These are phyloP conservation scores for Pseudopyrenochaeta lycopersici DNA, from an alignment of 2,329 filamentous ascomycete species.

Conservation along the genomic window DNA sequence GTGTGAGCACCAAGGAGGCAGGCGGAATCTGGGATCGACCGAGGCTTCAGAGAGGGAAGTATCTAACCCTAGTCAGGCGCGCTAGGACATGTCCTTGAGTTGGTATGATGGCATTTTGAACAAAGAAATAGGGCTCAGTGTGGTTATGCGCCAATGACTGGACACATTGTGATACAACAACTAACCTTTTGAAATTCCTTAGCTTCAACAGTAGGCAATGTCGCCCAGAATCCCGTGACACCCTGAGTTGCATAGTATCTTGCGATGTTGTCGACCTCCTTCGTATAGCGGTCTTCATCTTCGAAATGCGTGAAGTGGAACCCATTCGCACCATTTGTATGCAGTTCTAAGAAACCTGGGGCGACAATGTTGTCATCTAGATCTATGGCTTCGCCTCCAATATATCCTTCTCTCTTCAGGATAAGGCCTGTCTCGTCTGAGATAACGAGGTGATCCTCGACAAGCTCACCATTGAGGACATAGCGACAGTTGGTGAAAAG, in stretches of 20 bases:
- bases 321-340: conserved; percentile 63
- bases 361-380: conserved; percentile 61
- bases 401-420: conserved; percentile 53
- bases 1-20: conserved; percentile 64
- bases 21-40: conserved; percentile 54
- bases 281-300: conserved; percentile 52
- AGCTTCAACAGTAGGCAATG: conserved; percentile 60
- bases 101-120: no score
- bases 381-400: conserved; percentile 57
- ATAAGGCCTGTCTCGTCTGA: conserved; percentile 56
- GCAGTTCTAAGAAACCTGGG: conserved; percentile 65
- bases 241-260: conserved; percentile 60
- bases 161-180: background rate
- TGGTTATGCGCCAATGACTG: no score
- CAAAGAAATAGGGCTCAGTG: no score
- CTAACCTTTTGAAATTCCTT: conserved; percentile 57
- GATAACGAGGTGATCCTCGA: conserved; percentile 56
- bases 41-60: conserved; percentile 58
- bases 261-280: conserved; percentile 58
- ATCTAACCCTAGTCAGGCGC: conserved; percentile 45
- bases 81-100: conserved; percentile 11
- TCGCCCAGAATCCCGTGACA: conserved; percentile 64
- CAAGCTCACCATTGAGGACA: conserved; percentile 53
- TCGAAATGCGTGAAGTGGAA: conserved; percentile 64
- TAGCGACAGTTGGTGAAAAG: conserved; percentile 58